Evolutionary conservation across 192 early-diverging fungal genomes (phyloP).

Genomic region (Coemansia nantahalensis): DNA sequence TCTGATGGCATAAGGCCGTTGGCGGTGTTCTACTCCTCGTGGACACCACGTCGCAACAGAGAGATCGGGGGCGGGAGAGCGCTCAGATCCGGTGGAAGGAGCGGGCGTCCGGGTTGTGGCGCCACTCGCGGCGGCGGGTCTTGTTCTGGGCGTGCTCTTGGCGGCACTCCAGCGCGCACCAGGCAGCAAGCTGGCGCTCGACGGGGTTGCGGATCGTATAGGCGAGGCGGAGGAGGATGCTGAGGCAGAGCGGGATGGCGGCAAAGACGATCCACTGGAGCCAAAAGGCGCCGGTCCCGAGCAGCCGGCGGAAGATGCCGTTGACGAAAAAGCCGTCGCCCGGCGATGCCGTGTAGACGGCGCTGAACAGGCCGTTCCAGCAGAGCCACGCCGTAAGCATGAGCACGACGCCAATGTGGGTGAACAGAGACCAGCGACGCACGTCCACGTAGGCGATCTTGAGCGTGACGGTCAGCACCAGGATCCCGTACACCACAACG

Average conservation of each 20-base stretch:
- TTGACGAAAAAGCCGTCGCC: slow-evolving; percentile 56
- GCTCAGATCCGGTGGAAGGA: not conserved
- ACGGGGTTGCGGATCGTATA: slow-evolving; percentile 30
- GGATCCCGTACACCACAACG: slow-evolving; percentile 57
- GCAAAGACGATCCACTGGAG: slow-evolving; percentile 57
- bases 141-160: slow-evolving; percentile 14
- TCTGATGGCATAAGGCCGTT: too few species aligned
- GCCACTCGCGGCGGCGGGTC: slow-evolving; percentile 3
- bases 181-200: slow-evolving; percentile 32
- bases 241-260: slow-evolving; percentile 54
- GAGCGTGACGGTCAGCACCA: slow-evolving; percentile 65
- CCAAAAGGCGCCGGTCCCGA: slow-evolving; percentile 56
- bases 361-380: slow-evolving; percentile 63
- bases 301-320: slow-evolving; percentile 54
- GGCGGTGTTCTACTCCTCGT: too few species aligned
- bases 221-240: slow-evolving; percentile 39
- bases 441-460: slow-evolving; percentile 71
- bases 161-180: slow-evolving; percentile 32
- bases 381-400: slow-evolving; percentile 61
- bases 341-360: slow-evolving; percentile 55
- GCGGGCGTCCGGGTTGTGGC: not conserved
- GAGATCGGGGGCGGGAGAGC: too few species aligned
- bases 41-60: too few species aligned
- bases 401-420: slow-evolving; percentile 58
- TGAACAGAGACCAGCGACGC: slow-evolving; percentile 61